Evolutionary conservation across 1,284 basidiomycete genomes (phyloP).

Genomic region (Melanopsichium pennsylvanicum): DNA sequence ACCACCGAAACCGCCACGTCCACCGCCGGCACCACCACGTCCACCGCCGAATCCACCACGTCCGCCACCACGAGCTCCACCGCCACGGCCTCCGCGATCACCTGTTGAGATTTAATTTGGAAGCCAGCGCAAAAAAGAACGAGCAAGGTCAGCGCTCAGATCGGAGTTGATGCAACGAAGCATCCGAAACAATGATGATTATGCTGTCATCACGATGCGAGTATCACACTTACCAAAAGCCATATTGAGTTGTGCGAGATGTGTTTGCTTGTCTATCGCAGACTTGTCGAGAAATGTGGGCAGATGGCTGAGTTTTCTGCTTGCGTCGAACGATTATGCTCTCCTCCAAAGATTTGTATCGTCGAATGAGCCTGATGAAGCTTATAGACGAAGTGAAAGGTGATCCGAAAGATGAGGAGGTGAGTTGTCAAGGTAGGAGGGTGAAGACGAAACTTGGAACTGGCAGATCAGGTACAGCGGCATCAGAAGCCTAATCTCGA

Average conservation of each 20-base stretch:
- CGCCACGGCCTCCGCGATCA: conserved; percentile 60
- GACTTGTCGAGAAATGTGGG: conserved; percentile 11
- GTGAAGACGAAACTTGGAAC: conserved; percentile 11
- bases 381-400: conserved; percentile 9
- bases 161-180: not conserved
- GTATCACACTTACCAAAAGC: conserved; percentile 37
- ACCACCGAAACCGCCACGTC: conserved; percentile 59
- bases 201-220: not conserved
- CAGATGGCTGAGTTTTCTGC: conserved; percentile 10
- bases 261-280: conserved; percentile 21
- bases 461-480: not conserved
- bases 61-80: conserved; percentile 52
- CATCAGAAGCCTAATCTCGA: not conserved
- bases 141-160: not conserved
- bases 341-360: not conserved
- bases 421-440: conserved; percentile 7
- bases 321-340: not conserved
- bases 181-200: no score
- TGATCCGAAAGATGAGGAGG: not conserved
- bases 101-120: conserved; percentile 34
- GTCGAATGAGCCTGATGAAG: conserved; percentile 6
- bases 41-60: conserved; percentile 51
- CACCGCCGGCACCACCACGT: conserved; percentile 69
- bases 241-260: conserved; percentile 23
- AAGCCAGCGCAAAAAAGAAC: no score